Evolutionary conservation across 208 protist genomes (phyloP), one percentile per base, ranked within the genome.

Genomic region (Blastocrithidia nonstop): DNA sequence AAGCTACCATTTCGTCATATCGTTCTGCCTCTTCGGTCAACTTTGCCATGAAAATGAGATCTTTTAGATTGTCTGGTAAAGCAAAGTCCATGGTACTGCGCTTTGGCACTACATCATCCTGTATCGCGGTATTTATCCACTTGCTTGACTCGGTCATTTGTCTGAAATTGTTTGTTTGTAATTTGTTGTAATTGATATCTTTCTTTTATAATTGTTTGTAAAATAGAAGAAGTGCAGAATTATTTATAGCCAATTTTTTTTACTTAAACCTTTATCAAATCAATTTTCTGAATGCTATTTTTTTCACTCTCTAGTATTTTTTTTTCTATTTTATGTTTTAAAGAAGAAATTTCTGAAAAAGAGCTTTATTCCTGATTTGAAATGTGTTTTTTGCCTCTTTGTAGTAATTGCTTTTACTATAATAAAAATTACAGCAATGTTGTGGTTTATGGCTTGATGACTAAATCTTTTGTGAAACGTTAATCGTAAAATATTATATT

Each of bases 1-100:
- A 88, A 40, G 95, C 52, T 31, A 98, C 96, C 98, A 99, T 99
- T 64, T 99, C 97, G 39, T 92, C 82, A 57, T 88, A 94, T 42
- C 97, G 93, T 78, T 99, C 96, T 31, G 94, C 93, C 75, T 99
- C 94, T 71, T 99, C 97, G 29, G 94, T 85, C 13, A 99, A 75
- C 70, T 98, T 98, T 15, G 96, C 94, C 69, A 96, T 85, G 48
- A 95, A 98, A 24, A 98, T 80, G 22, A 86, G 70, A 40, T 96
- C 92, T 45, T 70, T 66, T 16, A 72, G 58, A 51, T 66, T 69
- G 39, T 90, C 81, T 5, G 81, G 81, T 15, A 90, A 71, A 40
- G 67, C 57, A 43, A 90, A 84, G 25, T 85, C 75, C 19, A 61
- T 56, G 6, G 43, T 36, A 43, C 42, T 70, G 41, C 61, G 63